Evolutionary conservation across 1,139 yeast genomes (phyloP), one percentile per base, ranked within the genome.

Genomic region (Geotrichum histeridarum): DNA sequence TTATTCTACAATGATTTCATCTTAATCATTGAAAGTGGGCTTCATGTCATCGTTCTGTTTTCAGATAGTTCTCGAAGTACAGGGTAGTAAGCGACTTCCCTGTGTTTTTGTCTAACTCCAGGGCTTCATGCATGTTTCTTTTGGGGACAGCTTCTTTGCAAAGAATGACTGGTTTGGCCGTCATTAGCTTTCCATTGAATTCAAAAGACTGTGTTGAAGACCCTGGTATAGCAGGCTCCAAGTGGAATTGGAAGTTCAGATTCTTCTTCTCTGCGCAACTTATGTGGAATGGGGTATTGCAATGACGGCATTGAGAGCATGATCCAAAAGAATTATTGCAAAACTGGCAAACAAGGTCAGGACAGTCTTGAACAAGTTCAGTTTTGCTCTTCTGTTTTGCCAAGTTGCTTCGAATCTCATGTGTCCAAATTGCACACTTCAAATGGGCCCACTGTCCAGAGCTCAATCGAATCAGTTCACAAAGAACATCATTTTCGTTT

Each of bases 401-500:
- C 5, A 74, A 55, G 57, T 74, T 70, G 0, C 75, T 80, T 63
- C 77, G 79, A 22, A 67, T 67, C n/a, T 77, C 66, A 27, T 71
- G 0, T 74, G 69, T 73, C 67, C 83, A 83, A 0, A 86, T 56
- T 0, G 94, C 86, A 70, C 98, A 91, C 5, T 81, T 60, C 4
- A 86, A 73, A 71, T 91, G 98, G 41, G 85, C 83, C 98, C 98
- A 91, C 27, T 22, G 27, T 55, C 76, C 75, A 1, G 88, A 86
- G 37, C 77, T 81, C n/a, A 67, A 63, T 0, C 89, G 78, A 63
- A 86, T 87, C 62, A 90, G 68, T 44, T 82, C 89, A 60, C 85
- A 93, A 0, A 86, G 84, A 33, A 72, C 72, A 0, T 77, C 74
- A 44, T 50, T 17, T 12, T 58, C 70, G 65, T 18, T 69, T 0